Evolutionary conservation across 495 filamentous ascomycete genomes (phyloP), one percentile per base, ranked within the genome.

Genomic region (Lepidopterella palustris): DNA sequence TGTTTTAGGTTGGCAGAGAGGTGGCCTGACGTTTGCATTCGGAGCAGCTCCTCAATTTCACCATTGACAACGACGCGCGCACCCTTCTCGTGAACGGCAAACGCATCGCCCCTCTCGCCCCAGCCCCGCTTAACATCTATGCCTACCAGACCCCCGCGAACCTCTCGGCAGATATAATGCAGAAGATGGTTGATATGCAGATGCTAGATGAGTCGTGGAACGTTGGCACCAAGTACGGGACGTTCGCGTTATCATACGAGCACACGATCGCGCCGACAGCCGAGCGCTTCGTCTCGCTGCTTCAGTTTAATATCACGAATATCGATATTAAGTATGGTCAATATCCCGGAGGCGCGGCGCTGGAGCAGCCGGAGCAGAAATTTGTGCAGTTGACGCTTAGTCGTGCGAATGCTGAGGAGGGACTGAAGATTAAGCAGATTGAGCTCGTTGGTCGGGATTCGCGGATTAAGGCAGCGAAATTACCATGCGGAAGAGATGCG

Each of bases 281-380:
- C 28, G 42, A 53, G 28, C 29, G 18, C 8, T 40, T 13, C 5
- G 29, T 45, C 28, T 10, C 54, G 28, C 51, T 53, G 28, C 3
- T 64, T 2, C 62, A 64, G 24, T 60, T 64, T 29, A 57, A 64
- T 29, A 35, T 64, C 32, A 60, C 28, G 10, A 27, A 27, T 1
- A 40, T 56, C 23, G 57, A 64, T 56, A 64, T 52, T n/a, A 42
- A 42, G n/a, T 13, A 20, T 0, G 45, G n/a, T 9, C 21, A 39
- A 21, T 60, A 60, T 31, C 53, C 57, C 2, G 50, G 53, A 6
- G 56, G 57, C 31, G 23, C 13, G 11, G 32, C 9, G 24, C 39
- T 64, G 24, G 47, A 64, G n/a, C 59, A 57, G 51, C 45, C 59
- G 20, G 57, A 47, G 24, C 62, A 65, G 53, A 57, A 58, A 23